Conservation (phyloP, 2,329 filamentous ascomycete species). For the Aspergillus alliaceus region DNA sequence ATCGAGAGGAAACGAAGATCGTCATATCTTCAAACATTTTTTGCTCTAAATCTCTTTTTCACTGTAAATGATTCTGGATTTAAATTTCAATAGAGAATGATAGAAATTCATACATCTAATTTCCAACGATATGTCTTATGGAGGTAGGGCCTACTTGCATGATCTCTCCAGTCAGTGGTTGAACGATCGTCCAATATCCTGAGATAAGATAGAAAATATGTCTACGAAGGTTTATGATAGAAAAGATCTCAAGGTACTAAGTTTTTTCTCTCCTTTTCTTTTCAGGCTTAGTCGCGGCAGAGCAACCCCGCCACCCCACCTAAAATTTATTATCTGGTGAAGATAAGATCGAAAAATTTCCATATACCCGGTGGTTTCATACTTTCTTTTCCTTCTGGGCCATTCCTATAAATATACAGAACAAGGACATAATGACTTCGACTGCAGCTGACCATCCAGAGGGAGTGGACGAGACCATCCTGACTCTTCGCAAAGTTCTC, state of each 20-base stretch:
- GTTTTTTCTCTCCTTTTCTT: background rate
- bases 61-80: no score
- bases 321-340: constrained; percentile 34
- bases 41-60: no score
- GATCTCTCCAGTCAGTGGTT: no score
- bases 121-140: no score
- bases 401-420: background rate
- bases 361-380: constrained; percentile 8
- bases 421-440: constrained; percentile 28
- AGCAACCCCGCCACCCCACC: constrained; percentile 36
- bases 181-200: no score
- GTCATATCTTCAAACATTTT: no score
- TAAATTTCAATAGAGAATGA: no score
- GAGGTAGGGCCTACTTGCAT: no score
- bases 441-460: constrained; percentile 28
- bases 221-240: no score
- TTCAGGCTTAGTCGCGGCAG: constrained; percentile 15
- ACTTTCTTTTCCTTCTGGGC: background rate
- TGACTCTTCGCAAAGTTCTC: constrained; percentile 66
- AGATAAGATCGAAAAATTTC: constrained; percentile 38
- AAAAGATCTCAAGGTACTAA: no score
- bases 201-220: background rate
- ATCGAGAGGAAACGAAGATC: no score
- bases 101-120: no score
- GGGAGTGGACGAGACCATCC: constrained; percentile 38